These are phyloP conservation scores for Paraglomus brasilianum DNA, from an alignment of 192 early-diverging fungal genomes.

Conservation along the genomic window DNA sequence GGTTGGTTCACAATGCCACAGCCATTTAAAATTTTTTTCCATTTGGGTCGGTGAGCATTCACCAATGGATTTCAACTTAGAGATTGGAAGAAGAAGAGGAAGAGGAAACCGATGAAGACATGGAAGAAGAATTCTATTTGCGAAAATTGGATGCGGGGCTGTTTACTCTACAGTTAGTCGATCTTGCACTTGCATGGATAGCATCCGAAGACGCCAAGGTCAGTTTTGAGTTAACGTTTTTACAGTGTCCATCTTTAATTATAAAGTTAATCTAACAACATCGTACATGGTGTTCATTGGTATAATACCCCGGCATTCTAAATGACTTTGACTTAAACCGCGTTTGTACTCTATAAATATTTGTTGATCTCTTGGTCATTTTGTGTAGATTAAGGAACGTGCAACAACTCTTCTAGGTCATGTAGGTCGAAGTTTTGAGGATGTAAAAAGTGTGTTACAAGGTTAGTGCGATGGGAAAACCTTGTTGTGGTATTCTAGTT, in stretches of 20 bases:
- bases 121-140: constrained; percentile 64
- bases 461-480: constrained; percentile 34
- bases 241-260: constrained; percentile 19
- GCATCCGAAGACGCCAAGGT: constrained; percentile 52
- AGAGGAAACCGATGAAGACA: constrained; percentile 57
- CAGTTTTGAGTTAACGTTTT: constrained; percentile 24
- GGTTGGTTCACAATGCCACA: neutral
- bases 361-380: neutral
- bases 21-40: constrained; percentile 9
- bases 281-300: constrained; percentile 4
- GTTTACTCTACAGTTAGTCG: constrained; percentile 75
- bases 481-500: neutral
- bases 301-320: neutral
- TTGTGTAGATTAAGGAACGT: constrained; percentile 37
- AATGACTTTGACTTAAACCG: too few species aligned
- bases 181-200: constrained; percentile 66
- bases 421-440: constrained; percentile 44
- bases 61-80: neutral
- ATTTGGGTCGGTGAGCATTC: neutral
- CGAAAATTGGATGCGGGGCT: constrained; percentile 74
- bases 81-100: constrained; percentile 37
- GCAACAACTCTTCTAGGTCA: constrained; percentile 42
- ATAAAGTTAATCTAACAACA: neutral
- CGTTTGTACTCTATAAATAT: too few species aligned
- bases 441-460: constrained; percentile 46